Conservation (phyloP, 225 moss, liverwort and hornwort species). For the Thuidium tamariscinum region DNA sequence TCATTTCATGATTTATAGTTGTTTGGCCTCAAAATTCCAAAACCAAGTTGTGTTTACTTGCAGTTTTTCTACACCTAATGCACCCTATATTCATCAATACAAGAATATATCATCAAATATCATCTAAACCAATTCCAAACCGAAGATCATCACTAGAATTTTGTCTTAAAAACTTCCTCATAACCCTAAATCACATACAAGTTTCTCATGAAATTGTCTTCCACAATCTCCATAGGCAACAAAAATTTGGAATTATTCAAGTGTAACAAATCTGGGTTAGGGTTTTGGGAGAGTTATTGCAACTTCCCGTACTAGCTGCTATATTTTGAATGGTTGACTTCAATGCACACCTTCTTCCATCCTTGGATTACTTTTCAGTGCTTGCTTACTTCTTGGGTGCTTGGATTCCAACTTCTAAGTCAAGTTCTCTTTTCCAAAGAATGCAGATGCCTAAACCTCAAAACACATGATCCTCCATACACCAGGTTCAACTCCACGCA, state of each 20-base stretch:
- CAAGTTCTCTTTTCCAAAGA: too few species aligned
- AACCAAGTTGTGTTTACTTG: neutral
- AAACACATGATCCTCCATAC: neutral
- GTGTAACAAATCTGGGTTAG: too few species aligned
- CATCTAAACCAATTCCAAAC: accelerated
- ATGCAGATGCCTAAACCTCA: neutral
- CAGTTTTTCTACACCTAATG: neutral
- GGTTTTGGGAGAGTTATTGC: neutral
- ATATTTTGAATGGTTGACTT: neutral
- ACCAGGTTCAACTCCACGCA: neutral
- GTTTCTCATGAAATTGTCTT: neutral
- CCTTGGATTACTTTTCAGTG: neutral
- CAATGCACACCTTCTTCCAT: neutral
- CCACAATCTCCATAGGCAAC: neutral
- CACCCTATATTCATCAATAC: neutral
- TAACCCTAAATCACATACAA: too few species aligned
- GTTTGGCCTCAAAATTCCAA: neutral
- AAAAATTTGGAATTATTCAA: neutral
- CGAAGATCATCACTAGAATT: neutral
- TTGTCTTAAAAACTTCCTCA: neutral
- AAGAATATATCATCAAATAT: neutral
- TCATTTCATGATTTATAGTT: neutral
- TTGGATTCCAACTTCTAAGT: neutral
- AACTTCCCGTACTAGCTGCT: neutral
- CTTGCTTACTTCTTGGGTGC: neutral